Evolutionary conservation across 768 basidiomycete genomes (phyloP), one percentile per base, ranked within the genome.

Genomic region (Lepiota venenata): DNA sequence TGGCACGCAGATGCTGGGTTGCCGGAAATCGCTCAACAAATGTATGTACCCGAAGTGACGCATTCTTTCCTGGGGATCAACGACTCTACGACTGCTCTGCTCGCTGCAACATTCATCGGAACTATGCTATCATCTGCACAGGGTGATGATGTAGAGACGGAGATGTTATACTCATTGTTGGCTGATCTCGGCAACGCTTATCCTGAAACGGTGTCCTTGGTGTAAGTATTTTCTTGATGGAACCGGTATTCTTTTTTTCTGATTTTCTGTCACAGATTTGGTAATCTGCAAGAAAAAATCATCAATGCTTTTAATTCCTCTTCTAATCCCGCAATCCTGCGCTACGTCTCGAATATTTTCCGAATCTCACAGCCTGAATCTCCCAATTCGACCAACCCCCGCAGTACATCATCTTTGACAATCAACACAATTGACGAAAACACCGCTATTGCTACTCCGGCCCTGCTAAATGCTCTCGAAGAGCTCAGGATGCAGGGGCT

Each of bases 141-240:
- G 62, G 84, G 87, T 2, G 89, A 92, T 58, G 89, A 91, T 59
- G 74, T 77, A 1, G 94, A 97, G 69, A 86, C 85, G 2, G 82
- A 91, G 65, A 85, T 94, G 38, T 67, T 95, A 42, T 94, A 88
- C 66, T 77, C 77, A 44, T 66, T 96, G 29, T 75, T 97, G 27
- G 81, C 88, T 27, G 86, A 92, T 40, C 78, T 92, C 12, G 80
- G 84, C 14, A 69, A 71, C 6, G 68, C 74, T 8, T 87, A 83
- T 67, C 92, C 92, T 1, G 88, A 93, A 16, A 77, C 85, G 18
- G 74, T 92, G 20, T 72, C 83, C 1, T 76, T 91, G 64, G 78
- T 81, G 91, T 93, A 73, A 56, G 91, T 81, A 11, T 21, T 25
- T 25, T 36, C 39, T 60, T 38, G 55, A 50, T 42, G 14, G 6